Evolutionary conservation across 129 eudicot genomes (phyloP).

Genomic region (Ambrosia trifida): DNA sequence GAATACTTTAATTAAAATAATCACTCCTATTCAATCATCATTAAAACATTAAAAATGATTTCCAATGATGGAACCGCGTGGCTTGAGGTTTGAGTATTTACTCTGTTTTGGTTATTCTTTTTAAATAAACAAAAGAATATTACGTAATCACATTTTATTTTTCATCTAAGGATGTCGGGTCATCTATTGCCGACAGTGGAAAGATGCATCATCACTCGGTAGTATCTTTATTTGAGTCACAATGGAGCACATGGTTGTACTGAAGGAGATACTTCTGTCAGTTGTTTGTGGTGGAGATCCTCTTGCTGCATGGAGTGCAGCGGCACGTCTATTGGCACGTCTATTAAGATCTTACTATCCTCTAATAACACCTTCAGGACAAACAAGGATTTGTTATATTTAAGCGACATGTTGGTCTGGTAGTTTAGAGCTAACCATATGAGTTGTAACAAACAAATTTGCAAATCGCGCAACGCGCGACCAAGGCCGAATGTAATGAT

Average conservation of each 20-base stretch:
- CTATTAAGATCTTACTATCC: slow-evolving; percentile 94
- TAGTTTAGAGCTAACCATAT: too few relatives aligned
- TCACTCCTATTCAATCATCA: too few relatives aligned
- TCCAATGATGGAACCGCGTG: too few relatives aligned
- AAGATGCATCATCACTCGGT: slow-evolving; percentile 76
- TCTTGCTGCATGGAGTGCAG: slow-evolving; percentile 99
- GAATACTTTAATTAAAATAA: too few relatives aligned
- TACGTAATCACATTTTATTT: neutral
- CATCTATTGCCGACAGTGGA: slow-evolving; percentile 54
- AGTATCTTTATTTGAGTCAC: slow-evolving; percentile 88
- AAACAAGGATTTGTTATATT: too few relatives aligned
- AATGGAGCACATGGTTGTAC: slow-evolving; percentile 99
- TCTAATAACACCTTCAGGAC: slow-evolving; percentile 96
- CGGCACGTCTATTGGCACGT: too few relatives aligned
- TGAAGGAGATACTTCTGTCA: slow-evolving; percentile 90
- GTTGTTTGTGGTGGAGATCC: slow-evolving; percentile 98
- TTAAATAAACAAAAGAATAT: neutral
- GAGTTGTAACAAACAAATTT: too few relatives aligned
- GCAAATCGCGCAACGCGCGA: too few relatives aligned
- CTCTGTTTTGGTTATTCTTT: neutral
- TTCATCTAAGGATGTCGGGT: slow-evolving; percentile 51
- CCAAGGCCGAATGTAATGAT: too few relatives aligned
- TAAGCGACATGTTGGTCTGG: too few relatives aligned
- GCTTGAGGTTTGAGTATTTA: slow-evolving; percentile 55
- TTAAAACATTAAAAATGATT: too few relatives aligned